Evolutionary conservation across 2,329 filamentous ascomycete genomes (phyloP), one percentile per base, ranked within the genome.

Genomic region (Ilyonectria destructans): DNA sequence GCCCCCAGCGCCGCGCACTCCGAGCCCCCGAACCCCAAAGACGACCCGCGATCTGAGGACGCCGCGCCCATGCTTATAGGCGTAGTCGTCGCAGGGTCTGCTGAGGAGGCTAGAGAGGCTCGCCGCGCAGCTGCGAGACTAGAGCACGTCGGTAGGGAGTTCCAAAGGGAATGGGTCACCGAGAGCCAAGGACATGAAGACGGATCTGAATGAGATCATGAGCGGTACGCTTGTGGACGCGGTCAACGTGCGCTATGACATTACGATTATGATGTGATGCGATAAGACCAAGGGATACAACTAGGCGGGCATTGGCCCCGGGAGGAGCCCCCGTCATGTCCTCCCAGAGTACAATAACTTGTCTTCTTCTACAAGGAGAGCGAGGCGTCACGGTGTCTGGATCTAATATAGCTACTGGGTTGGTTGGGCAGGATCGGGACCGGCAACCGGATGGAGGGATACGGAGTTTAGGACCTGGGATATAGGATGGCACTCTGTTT

Each of bases 11-110:
- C 63, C 55, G 48, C 58, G 26, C 68, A 54, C 49, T 68, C 71
- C 64, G 70, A 72, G 10, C 35, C 49, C 23, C 45, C 67, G n/a
- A 54, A 52, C 51, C 37, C 29, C 33, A 60, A 49, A 23, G 66
- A 75, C 29, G 75, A 77, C 40, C 58, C 73, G 13, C 70, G 65
- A 55, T 72, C 73, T 9, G 78, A 80, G 21, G 79, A 83, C 69
- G 77, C 78, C 6, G 82, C 86, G 29, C 89, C 89, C 12, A 80
- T 88, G 77, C 82, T 91, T 13, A 80, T 91, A 31, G 83, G 84
- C 21, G 79, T 89, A 10, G 86, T 91, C 1, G 84, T 90, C 4
- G 87, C 88, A 1, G 81, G 82, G 6, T 81, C 81, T 3, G 79
- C 84, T 1, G 84, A 86, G 45, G 83, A 87, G 8, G 81, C 83